These are phyloP conservation scores for Aspergillus cavernicola DNA, from an alignment of 495 filamentous ascomycete species.

Conservation along the genomic window DNA sequence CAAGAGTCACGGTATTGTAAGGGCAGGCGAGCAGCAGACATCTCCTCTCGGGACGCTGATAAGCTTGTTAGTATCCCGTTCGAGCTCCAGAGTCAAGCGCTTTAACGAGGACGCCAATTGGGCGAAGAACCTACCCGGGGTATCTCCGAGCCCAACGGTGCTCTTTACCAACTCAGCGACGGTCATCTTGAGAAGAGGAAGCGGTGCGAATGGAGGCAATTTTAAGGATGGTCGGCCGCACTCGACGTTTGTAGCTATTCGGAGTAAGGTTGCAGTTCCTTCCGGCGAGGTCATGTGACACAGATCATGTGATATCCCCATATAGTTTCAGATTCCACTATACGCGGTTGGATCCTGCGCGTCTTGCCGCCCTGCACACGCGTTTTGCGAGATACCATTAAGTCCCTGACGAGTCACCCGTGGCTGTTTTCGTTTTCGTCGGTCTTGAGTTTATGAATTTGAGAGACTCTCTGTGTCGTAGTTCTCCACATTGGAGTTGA, in stretches of 20 bases:
- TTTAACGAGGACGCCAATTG: constrained; percentile 16
- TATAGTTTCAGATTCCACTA: constrained; percentile 30
- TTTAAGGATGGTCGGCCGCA: constrained; percentile 18
- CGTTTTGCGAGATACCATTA: constrained; percentile 21
- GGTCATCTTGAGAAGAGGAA: constrained; percentile 37
- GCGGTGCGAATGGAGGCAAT: constrained; percentile 14
- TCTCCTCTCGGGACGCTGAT: constrained; percentile 76
- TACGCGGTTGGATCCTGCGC: constrained; percentile 25
- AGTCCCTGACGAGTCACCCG: constrained; percentile 22
- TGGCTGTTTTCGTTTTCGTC: constrained; percentile 20
- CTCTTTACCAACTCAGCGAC: constrained; percentile 53
- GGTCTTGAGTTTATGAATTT: neutral
- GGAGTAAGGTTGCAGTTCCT: constrained; percentile 29
- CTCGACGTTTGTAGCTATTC: constrained; percentile 31
- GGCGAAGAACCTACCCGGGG: constrained; percentile 34
- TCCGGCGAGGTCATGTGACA: constrained; percentile 30
- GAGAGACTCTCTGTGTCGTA: neutral
- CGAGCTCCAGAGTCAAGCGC: neutral
- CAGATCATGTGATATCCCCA: too few relatives aligned
- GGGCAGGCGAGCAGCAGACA: constrained; percentile 86
- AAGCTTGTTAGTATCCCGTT: constrained; percentile 13
- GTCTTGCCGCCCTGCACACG: constrained; percentile 23
- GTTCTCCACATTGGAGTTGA: constrained; percentile 6
- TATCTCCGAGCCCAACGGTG: constrained; percentile 46
- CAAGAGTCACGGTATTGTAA: constrained; percentile 91